These are phyloP conservation scores for Actinomortierella wolfii DNA, from an alignment of 371 early-diverging fungal species.

Conservation along the genomic window DNA sequence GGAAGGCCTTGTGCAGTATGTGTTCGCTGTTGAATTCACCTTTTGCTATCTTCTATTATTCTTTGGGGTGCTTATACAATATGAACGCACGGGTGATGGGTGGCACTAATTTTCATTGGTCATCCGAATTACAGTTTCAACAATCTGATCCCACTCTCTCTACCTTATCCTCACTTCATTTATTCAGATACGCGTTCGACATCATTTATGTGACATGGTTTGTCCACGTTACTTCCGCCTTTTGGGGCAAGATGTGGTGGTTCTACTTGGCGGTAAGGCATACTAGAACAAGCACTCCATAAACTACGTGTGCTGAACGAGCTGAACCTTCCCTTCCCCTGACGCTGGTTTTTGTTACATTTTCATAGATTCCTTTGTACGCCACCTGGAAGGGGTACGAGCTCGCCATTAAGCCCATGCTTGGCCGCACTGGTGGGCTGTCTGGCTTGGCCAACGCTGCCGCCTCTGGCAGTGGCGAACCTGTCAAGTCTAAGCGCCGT, in stretches of 20 bases:
- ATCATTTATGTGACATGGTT: slow-evolving; percentile 86
- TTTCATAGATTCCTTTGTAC: slow-evolving; percentile 66
- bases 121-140: neutral
- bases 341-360: neutral
- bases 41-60: too few species aligned
- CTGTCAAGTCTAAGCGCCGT: slow-evolving; percentile 62
- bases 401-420: slow-evolving; percentile 58
- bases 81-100: too few species aligned
- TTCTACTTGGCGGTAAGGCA: slow-evolving; percentile 63
- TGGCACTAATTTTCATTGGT: too few species aligned
- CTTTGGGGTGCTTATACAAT: neutral
- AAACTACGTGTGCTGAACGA: neutral
- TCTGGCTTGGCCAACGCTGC: slow-evolving; percentile 17
- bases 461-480: slow-evolving; percentile 23
- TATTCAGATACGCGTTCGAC: slow-evolving; percentile 77
- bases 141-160: neutral
- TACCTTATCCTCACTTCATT: neutral
- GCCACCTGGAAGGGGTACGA: slow-evolving; percentile 61
- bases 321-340: neutral
- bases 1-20: slow-evolving; percentile 77
- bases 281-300: neutral
- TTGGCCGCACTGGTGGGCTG: slow-evolving; percentile 25
- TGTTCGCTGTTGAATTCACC: slow-evolving; percentile 9
- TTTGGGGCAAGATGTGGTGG: slow-evolving; percentile 74
- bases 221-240: slow-evolving; percentile 71